A percentile compares a stretch with the other conserved stretches of the same genome.
phyloP scores from a whole-genome alignment of 2,329 filamentous ascomycete genomes.

The Epichloe bromicola region DNA sequence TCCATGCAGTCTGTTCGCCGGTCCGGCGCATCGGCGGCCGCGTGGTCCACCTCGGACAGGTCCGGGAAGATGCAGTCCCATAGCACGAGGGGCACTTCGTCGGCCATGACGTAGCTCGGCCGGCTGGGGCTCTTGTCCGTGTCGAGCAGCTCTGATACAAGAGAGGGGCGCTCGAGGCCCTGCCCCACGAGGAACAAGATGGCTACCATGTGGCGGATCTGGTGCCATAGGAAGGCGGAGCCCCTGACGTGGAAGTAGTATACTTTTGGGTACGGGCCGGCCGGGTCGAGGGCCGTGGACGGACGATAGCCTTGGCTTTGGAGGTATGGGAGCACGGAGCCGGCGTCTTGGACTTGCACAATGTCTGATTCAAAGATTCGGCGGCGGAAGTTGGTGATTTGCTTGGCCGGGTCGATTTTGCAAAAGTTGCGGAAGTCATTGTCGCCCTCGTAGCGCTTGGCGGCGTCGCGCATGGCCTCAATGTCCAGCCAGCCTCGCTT shows the following conservation, averaged over 20 bases:
- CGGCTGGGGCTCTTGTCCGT: constrained; percentile 55
- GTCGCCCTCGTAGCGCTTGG: constrained; percentile 63
- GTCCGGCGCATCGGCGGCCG: constrained; percentile 7
- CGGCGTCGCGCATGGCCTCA: constrained; percentile 71
- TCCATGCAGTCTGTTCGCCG: constrained; percentile 44
- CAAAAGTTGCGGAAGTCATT: constrained; percentile 98
- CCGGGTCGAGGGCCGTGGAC: not conserved
- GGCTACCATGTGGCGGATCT: constrained; percentile 88
- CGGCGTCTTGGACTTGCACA: constrained; percentile 48
- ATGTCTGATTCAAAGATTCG: constrained; percentile 72
- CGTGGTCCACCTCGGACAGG: not conserved
- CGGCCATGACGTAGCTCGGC: constrained; percentile 82
- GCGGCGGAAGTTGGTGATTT: constrained; percentile 71
- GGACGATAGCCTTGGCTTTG: constrained; percentile 19
- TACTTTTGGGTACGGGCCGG: constrained; percentile 42
- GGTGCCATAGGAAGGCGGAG: constrained; percentile 93
- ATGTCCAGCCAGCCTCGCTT: constrained; percentile 77
- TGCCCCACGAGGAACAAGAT: constrained; percentile 89
- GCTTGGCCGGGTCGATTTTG: constrained; percentile 82
- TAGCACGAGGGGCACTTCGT: constrained; percentile 77
- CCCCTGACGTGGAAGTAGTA: constrained; percentile 85
- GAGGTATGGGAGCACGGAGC: constrained; percentile 44
- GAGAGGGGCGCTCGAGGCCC: constrained; percentile 60
- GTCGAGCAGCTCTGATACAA: constrained; percentile 67
- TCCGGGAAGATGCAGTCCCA: constrained; percentile 89